These are phyloP conservation scores for Ettlia oleoabundans DNA, from an alignment of 139 green algal genomes.

Conservation along the genomic window DNA sequence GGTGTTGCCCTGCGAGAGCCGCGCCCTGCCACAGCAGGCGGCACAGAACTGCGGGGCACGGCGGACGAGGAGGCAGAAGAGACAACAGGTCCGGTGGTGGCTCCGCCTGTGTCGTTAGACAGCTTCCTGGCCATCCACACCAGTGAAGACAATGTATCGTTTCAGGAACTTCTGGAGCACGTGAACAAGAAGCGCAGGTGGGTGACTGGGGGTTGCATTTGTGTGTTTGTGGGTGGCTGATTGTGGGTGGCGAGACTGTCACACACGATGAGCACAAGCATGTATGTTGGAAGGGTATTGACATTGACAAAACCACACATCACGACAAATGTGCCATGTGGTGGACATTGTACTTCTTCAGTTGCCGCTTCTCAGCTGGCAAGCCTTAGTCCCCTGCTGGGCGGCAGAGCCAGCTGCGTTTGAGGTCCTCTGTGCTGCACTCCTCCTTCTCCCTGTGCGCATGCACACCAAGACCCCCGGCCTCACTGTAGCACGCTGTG, in stretches of 20 bases:
- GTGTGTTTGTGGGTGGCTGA: neutral
- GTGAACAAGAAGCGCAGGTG: slow-evolving; percentile 47
- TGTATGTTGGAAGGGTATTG: no score
- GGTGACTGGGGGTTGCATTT: neutral
- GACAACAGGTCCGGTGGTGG: neutral
- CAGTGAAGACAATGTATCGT: slow-evolving; percentile 89
- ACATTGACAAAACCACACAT: no score
- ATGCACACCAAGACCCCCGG: neutral
- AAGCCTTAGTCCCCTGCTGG: no score
- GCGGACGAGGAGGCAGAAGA: neutral
- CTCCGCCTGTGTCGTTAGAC: slow-evolving; percentile 65
- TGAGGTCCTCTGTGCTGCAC: no score
- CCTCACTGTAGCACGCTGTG: no score
- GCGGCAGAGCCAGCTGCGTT: no score
- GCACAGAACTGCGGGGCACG: neutral
- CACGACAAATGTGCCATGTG: no score
- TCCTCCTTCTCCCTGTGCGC: neutral
- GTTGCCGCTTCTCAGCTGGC: no score
- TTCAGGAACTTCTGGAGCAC: slow-evolving; percentile 66
- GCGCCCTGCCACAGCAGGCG: neutral
- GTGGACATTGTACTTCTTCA: no score
- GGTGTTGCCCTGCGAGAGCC: neutral
- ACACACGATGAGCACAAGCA: no score
- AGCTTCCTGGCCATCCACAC: slow-evolving; percentile 76
- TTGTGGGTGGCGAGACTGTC: no score